A percentile compares a stretch with the other conserved stretches of the same genome.
phyloP scores from a whole-genome alignment of 352 stramenopile species.

The Phytophthora meadii region DNA sequence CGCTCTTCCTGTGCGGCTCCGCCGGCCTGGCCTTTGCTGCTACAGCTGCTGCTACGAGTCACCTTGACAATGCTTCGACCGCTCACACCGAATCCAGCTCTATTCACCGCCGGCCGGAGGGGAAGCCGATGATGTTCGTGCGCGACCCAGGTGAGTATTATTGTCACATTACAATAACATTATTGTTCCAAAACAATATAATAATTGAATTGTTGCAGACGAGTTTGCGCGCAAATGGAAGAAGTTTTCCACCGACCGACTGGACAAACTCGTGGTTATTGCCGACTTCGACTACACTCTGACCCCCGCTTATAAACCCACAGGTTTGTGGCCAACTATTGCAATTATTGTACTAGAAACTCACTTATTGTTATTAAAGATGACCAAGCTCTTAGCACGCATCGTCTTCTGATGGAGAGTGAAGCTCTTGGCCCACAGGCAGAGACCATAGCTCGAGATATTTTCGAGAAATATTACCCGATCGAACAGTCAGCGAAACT shows the following conservation, averaged over 20 bases:
- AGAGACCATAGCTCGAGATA: constrained; percentile 36
- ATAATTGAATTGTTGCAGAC: constrained; percentile 35
- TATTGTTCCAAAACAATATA: not conserved
- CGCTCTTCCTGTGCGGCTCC: constrained; percentile 16
- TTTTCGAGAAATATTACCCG: constrained; percentile 82
- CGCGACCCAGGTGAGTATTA: constrained; percentile 28
- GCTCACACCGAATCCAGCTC: constrained; percentile 6
- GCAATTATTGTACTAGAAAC: constrained; percentile 1
- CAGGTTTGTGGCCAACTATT: constrained; percentile 25
- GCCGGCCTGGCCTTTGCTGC: constrained; percentile 14
- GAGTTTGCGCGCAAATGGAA: constrained; percentile 79
- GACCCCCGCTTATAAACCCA: constrained; percentile 68
- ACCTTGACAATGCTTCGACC: not conserved
- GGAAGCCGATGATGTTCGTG: constrained; percentile 50
- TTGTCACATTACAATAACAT: not conserved
- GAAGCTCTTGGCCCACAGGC: constrained; percentile 44
- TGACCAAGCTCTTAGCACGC: constrained; percentile 57
- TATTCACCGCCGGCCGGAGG: constrained; percentile 22
- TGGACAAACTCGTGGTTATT: constrained; percentile 81
- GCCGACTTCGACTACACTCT: constrained; percentile 87
- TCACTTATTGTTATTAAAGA: constrained; percentile 21
- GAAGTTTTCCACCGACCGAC: constrained; percentile 70
- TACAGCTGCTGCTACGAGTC: not conserved
- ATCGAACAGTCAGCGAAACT: constrained; percentile 79
- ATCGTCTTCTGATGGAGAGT: constrained; percentile 63